These are phyloP conservation scores for Magnolia changhungtana DNA, from an alignment of 164 flowering plant species.

Conservation along the genomic window DNA sequence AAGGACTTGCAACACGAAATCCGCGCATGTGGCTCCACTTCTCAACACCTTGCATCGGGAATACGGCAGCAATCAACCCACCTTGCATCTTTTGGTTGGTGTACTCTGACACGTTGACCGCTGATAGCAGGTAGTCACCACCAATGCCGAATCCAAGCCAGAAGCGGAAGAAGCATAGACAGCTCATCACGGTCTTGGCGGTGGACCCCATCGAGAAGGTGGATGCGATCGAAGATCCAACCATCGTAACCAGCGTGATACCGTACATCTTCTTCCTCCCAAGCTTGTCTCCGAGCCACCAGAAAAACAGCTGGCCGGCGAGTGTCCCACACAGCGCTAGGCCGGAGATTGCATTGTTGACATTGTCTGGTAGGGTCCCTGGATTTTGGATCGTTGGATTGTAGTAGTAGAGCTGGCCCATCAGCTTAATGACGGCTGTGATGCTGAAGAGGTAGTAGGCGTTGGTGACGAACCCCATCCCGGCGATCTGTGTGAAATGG, in stretches of 20 bases:
- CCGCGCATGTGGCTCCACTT: too few species aligned
- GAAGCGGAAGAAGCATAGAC: not conserved
- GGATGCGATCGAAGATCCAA: too few species aligned
- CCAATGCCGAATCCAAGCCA: constrained; percentile 27
- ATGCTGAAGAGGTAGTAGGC: constrained; percentile 63
- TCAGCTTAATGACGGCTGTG: constrained; percentile 43
- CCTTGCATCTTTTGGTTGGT: constrained; percentile 22
- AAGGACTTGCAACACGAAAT: too few species aligned
- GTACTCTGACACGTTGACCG: constrained; percentile 26
- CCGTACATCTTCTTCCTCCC: too few species aligned
- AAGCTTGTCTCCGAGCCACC: constrained; percentile 15
- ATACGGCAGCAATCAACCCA: constrained; percentile 20
- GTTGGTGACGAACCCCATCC: constrained; percentile 68
- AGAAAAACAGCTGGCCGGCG: constrained; percentile 48
- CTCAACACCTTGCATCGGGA: constrained; percentile 32
- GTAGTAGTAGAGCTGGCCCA: constrained; percentile 47
- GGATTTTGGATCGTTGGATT: constrained; percentile 1
- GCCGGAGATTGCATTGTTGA: constrained; percentile 41
- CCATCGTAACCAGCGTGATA: too few species aligned
- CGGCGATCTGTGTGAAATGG: constrained; percentile 40
- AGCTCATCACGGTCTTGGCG: too few species aligned
- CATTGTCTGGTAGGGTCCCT: constrained; percentile 30
- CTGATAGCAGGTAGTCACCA: constrained; percentile 26
- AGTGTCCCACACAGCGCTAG: constrained; percentile 53
- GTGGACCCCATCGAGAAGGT: too few species aligned